Percentiles rank a stretch among this genome's conserved stretches.
These are phyloP conservation scores for Globisporangium okanoganense DNA, from an alignment of 352 stramenopile genomes.

Conservation along the genomic window DNA sequence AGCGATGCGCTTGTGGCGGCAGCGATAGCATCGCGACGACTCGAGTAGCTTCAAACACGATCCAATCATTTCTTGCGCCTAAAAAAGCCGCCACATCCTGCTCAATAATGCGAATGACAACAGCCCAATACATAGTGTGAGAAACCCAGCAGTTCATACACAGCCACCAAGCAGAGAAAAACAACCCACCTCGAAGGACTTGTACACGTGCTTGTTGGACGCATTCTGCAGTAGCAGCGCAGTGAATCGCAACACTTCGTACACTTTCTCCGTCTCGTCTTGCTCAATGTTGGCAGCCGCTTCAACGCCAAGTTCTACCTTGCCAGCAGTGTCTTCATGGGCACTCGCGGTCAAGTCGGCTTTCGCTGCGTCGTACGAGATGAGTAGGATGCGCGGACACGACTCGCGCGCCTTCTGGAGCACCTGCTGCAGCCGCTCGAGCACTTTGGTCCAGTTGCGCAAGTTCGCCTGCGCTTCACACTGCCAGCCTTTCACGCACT, in stretches of 20 bases:
- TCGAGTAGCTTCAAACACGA: conserved; percentile 67
- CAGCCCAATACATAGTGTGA: conserved; percentile 4
- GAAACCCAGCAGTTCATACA: neutral
- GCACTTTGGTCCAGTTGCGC: conserved; percentile 56
- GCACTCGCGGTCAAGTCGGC: neutral
- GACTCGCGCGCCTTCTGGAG: conserved; percentile 37
- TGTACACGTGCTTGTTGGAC: conserved; percentile 73
- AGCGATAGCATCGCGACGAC: conserved; percentile 72
- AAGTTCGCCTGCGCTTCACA: conserved; percentile 80
- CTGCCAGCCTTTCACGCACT: conserved; percentile 70
- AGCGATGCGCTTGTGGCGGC: conserved; percentile 63
- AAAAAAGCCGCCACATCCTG: conserved; percentile 31
- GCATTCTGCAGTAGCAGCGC: conserved; percentile 79
- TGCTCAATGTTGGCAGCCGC: conserved; percentile 24
- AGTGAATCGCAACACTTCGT: conserved; percentile 69
- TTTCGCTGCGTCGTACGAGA: conserved; percentile 12
- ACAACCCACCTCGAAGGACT: conserved; percentile 41
- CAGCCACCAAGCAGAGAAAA: neutral
- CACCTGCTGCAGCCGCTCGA: conserved; percentile 50
- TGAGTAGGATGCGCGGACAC: conserved; percentile 42
- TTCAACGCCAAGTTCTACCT: conserved; percentile 11
- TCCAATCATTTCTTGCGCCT: conserved; percentile 58
- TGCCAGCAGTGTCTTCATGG: conserved; percentile 12
- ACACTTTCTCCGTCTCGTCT: conserved; percentile 50
- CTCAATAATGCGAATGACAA: conserved; percentile 12